These are phyloP conservation scores for Fusarium transvaalense DNA, from an alignment of 2,329 filamentous ascomycete species.

Conservation along the genomic window DNA sequence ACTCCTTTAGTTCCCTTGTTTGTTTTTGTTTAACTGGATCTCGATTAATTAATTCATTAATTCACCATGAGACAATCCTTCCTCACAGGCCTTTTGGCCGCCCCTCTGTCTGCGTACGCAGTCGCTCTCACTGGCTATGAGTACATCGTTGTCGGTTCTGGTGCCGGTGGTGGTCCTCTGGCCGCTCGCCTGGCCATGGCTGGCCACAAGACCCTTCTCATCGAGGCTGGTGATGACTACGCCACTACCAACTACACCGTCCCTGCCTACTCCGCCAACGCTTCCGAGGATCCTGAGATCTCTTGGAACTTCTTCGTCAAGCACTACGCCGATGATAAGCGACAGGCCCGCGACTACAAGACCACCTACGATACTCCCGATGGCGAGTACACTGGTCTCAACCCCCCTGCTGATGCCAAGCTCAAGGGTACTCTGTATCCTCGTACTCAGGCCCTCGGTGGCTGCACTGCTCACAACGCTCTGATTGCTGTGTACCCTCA, in stretches of 20 bases:
- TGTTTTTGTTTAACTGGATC: not conserved
- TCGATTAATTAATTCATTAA: not conserved
- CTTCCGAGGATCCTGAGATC: slow-evolving; percentile 67
- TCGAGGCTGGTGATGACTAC: slow-evolving; percentile 73
- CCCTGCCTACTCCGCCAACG: slow-evolving; percentile 65
- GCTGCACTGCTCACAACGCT: slow-evolving; percentile 71
- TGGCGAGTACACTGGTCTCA: slow-evolving; percentile 63
- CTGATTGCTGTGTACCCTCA: slow-evolving; percentile 70
- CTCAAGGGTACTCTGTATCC: slow-evolving; percentile 62
- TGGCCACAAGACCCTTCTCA: slow-evolving; percentile 69
- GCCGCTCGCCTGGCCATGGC: slow-evolving; percentile 70
- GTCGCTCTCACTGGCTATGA: slow-evolving; percentile 55
- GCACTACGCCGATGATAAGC: slow-evolving; percentile 67
- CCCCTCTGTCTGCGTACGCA: slow-evolving; percentile 27
- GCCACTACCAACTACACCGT: slow-evolving; percentile 64
- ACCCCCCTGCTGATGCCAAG: slow-evolving; percentile 56
- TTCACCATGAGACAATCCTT: slow-evolving; percentile 35
- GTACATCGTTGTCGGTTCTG: slow-evolving; percentile 73
- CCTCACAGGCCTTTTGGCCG: slow-evolving; percentile 29
- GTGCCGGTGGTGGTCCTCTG: slow-evolving; percentile 69
- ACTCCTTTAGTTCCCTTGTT: slow-evolving; percentile 13
- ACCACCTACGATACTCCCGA: slow-evolving; percentile 66
- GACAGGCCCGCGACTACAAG: slow-evolving; percentile 69
- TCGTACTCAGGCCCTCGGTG: slow-evolving; percentile 61
- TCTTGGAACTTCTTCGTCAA: slow-evolving; percentile 74